A percentile compares a stretch with the other conserved stretches of the same genome.
These are phyloP conservation scores for Boletus speciosus DNA, from an alignment of 768 basidiomycete species.

Conservation along the genomic window DNA sequence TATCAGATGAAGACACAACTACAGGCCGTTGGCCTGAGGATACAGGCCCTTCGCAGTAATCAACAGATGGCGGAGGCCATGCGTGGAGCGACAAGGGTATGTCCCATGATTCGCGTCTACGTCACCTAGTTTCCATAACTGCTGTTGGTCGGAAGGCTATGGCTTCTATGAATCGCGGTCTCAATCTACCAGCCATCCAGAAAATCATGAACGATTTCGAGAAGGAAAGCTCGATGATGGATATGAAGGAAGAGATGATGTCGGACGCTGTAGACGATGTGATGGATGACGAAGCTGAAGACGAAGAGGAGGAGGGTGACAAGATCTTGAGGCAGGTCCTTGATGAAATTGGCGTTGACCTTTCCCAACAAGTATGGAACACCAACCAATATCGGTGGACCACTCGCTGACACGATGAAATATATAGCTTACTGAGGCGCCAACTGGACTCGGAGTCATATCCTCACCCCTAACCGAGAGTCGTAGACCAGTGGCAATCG, in stretches of 20 bases:
- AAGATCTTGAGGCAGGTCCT: conserved; percentile 93
- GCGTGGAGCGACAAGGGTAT: conserved; percentile 93
- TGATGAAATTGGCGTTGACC: conserved; percentile 92
- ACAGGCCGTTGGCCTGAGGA: conserved; percentile 90
- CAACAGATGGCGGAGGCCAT: conserved; percentile 99
- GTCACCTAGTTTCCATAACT: not conserved
- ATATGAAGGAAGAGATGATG: conserved; percentile 99
- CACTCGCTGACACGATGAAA: conserved; percentile 9
- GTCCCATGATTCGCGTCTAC: conserved; percentile 27
- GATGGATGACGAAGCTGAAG: conserved; percentile 89
- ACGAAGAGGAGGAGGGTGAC: conserved; percentile 95
- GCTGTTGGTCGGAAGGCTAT: conserved; percentile 65
- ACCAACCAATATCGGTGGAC: not conserved
- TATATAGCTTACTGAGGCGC: conserved; percentile 76
- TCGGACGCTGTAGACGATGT: conserved; percentile 96
- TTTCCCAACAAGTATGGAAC: conserved; percentile 73
- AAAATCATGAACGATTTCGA: conserved; percentile 98
- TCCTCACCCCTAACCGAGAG: conserved; percentile 59
- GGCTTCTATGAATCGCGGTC: conserved; percentile 94
- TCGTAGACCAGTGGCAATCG: conserved; percentile 82
- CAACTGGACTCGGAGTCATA: conserved; percentile 62
- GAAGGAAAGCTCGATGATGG: conserved; percentile 96
- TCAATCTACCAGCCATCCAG: conserved; percentile 93
- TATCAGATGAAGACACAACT: conserved; percentile 98
- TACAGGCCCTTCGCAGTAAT: conserved; percentile 95